Percentiles rank a stretch among this genome's conserved stretches.
Conservation (phyloP, 208 protist genomes). For the Leishmania tarentolae region DNA sequence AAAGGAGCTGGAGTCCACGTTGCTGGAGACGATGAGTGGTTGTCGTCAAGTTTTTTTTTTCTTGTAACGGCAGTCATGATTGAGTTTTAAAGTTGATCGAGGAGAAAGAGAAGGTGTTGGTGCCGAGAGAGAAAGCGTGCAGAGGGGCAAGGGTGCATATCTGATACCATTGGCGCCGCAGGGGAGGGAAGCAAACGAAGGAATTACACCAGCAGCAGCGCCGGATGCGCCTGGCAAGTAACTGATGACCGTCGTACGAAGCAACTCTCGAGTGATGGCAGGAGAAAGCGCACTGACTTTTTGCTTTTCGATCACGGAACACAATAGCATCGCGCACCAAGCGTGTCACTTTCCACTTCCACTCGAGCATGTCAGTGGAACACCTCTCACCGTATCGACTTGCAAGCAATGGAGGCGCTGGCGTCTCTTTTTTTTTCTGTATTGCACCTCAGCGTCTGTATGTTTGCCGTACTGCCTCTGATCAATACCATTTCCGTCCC, state of each 20-base stretch:
- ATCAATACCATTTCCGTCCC: not conserved
- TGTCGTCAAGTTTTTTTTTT: not conserved
- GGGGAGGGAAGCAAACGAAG: not conserved
- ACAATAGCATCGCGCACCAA: not conserved
- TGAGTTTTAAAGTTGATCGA: not conserved
- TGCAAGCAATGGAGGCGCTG: not conserved
- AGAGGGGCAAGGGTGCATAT: not conserved
- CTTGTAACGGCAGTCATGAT: not conserved
- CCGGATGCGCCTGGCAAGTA: not conserved
- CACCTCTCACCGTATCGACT: not conserved
- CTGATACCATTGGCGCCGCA: not conserved
- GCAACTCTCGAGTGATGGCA: not conserved
- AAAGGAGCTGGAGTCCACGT: not conserved
- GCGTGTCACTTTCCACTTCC: not conserved
- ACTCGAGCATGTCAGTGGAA: not conserved
- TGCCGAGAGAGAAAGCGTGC: not conserved
- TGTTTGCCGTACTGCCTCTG: too few species aligned
- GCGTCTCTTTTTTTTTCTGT: not conserved
- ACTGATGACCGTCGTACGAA: not conserved
- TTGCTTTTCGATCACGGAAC: not conserved
- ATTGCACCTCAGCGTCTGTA: not conserved
- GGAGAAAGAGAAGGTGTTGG: not conserved
- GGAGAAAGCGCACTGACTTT: not conserved
- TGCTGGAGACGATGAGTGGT: not conserved
- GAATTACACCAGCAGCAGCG: not conserved